These are phyloP conservation scores for Fusarium sp. DNA, from an alignment of 2,329 filamentous ascomycete genomes.

Conservation along the genomic window DNA sequence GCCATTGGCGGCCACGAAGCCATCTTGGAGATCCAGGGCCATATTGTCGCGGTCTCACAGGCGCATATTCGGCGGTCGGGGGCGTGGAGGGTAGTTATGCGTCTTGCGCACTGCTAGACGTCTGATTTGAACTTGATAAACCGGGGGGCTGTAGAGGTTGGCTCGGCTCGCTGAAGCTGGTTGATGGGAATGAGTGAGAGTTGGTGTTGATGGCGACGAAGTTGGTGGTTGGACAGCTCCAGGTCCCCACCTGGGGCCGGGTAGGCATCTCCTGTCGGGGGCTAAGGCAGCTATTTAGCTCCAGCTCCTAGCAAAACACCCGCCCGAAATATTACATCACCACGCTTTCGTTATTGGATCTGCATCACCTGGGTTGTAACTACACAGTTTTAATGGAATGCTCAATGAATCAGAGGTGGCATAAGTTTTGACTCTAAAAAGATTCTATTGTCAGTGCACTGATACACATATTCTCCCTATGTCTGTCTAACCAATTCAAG, in stretches of 20 bases:
- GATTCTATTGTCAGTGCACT: neutral
- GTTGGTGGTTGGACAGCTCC: constrained; percentile 24
- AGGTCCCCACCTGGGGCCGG: constrained; percentile 25
- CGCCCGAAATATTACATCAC: constrained; percentile 39
- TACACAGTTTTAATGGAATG: neutral
- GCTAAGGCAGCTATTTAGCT: constrained; percentile 21
- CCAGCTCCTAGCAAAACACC: neutral
- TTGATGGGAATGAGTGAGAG: neutral
- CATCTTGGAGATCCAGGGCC: constrained; percentile 59
- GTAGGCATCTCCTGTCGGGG: neutral
- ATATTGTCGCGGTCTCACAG: constrained; percentile 42
- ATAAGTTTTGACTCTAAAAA: neutral
- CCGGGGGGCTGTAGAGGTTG: neutral
- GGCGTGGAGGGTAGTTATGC: neutral
- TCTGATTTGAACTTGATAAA: neutral
- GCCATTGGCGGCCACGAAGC: constrained; percentile 73
- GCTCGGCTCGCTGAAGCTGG: constrained; percentile 19
- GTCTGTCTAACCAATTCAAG: constrained; percentile 3
- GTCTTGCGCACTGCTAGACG: neutral
- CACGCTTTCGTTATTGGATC: neutral
- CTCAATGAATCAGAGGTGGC: neutral
- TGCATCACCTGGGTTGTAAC: neutral
- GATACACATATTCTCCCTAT: neutral
- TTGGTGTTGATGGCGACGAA: constrained; percentile 18
- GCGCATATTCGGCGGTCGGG: constrained; percentile 34